Evolutionary conservation across 495 filamentous ascomycete species (phyloP), one percentile per base, ranked within the genome.

Genomic region (Glarea lozoyensis): DNA sequence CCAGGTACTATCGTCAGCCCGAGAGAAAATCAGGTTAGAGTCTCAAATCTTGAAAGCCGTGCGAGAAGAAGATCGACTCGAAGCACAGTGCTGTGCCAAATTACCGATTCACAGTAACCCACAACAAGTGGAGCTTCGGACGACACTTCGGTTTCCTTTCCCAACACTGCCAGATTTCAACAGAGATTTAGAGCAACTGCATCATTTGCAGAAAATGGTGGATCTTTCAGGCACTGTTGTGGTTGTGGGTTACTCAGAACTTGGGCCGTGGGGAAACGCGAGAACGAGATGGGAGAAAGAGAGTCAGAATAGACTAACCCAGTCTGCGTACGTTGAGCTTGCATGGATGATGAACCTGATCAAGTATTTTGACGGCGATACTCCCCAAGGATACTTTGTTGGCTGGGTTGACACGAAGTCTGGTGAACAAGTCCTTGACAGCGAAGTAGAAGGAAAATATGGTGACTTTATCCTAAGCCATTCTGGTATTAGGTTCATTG

Each of bases 291-390:
- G 92, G 92, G 88, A 98, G 65, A 96, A 96, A 87, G 92, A 98
- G 64, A 86, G 89, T 13, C 74, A 87, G 49, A 90, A 89, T 51
- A 72, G 89, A 56, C 96, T 98, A 68, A 95, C 92, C 10, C 76
- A 95, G n/a, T 90, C 95, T 62, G 90, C 92, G n/a, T 96, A 88
- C 56, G 80, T 97, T 46, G 92, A 98, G 63, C 96, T 98, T 90
- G 87, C 92, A 20, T 98, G 92, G 92, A 84, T 98, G 57, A 98
- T 96, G 92, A 90, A 90, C 35, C 79, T 96, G 42, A 95, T 98
- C 64, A 93, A 86, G 67, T 88, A 96, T 60, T 83, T 92, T 66
- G 94, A 96, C 48, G 92, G 89, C 10, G 82, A 84, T 5, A 77
- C 95, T 55, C 94, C 94, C 65, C 88, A 88, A 57, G 81, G 93